phyloP scores from a whole-genome alignment of 2,329 filamentous ascomycete genomes.

The Penicillium fuscoglaucum region DNA sequence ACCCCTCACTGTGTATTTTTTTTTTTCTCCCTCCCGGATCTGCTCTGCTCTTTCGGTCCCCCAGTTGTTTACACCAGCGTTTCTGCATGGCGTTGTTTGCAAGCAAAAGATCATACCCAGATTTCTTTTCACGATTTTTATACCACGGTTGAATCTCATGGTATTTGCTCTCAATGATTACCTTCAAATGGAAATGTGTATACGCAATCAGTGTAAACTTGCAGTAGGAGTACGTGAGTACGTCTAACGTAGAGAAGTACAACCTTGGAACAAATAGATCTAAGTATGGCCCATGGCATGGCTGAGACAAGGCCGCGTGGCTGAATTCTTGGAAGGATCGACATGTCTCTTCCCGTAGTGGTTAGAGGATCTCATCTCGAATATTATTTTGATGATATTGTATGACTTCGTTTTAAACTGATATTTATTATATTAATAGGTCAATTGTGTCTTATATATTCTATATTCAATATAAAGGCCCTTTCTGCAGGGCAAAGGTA shows the following conservation, averaged over 20 bases:
- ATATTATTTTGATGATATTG: neutral
- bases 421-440: neutral
- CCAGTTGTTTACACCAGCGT: constrained; percentile 19
- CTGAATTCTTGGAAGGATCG: neutral
- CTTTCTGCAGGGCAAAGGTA: neutral
- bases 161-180: neutral
- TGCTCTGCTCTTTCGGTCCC: neutral
- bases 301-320: constrained; percentile 1
- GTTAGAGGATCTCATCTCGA: neutral
- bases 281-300: neutral
- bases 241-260: neutral
- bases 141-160: constrained; percentile 10
- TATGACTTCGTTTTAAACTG: neutral
- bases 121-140: constrained; percentile 16
- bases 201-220: neutral
- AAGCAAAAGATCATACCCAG: constrained; percentile 31
- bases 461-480: no score
- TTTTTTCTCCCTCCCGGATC: neutral
- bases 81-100: constrained; percentile 28
- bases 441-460: neutral
- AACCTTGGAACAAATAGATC: no score
- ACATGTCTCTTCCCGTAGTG: neutral
- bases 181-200: constrained; percentile 1
- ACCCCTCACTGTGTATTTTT: constrained; percentile 6
- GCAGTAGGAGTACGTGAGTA: no score